Conservation (phyloP, 2,329 filamentous ascomycete species). For the Fusarium sublunatum region DNA sequence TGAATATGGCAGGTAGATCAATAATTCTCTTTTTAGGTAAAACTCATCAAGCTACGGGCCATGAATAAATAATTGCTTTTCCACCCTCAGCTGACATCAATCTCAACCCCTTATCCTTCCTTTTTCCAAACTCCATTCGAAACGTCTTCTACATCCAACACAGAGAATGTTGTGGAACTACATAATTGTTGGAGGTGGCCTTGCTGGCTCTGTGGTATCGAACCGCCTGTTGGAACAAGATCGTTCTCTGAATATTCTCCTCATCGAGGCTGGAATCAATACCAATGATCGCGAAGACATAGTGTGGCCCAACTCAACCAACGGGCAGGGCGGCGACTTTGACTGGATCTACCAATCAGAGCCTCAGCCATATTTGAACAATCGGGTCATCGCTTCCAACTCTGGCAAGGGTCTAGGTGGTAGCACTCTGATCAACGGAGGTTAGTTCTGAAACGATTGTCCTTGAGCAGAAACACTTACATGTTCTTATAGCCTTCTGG, state of each 20-base stretch:
- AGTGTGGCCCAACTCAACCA: no score
- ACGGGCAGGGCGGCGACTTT: constrained; percentile 40
- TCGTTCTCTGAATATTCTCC: constrained; percentile 46
- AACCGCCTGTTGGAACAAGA: constrained; percentile 45
- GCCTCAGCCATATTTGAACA: constrained; percentile 41
- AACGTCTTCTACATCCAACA: neutral
- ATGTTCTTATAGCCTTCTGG: constrained; percentile 48
- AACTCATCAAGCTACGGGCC: no score
- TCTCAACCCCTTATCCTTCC: no score
- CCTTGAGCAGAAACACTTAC: neutral
- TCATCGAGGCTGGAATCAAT: constrained; percentile 54
- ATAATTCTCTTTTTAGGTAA: no score
- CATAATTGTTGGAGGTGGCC: constrained; percentile 50
- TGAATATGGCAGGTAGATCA: no score
- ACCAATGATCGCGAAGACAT: constrained; percentile 35
- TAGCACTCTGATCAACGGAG: constrained; percentile 55
- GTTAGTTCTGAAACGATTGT: constrained; percentile 11
- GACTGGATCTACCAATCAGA: constrained; percentile 53
- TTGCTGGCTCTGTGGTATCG: constrained; percentile 50
- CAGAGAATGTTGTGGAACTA: constrained; percentile 39
- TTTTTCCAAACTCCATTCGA: no score
- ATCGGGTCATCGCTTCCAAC: constrained; percentile 41
- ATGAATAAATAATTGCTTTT: no score
- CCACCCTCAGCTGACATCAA: no score
- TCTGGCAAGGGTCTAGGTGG: constrained; percentile 57